Evolutionary conservation across 2,329 filamentous ascomycete species (phyloP).

Genomic region (Pezicula rhizophila): DNA sequence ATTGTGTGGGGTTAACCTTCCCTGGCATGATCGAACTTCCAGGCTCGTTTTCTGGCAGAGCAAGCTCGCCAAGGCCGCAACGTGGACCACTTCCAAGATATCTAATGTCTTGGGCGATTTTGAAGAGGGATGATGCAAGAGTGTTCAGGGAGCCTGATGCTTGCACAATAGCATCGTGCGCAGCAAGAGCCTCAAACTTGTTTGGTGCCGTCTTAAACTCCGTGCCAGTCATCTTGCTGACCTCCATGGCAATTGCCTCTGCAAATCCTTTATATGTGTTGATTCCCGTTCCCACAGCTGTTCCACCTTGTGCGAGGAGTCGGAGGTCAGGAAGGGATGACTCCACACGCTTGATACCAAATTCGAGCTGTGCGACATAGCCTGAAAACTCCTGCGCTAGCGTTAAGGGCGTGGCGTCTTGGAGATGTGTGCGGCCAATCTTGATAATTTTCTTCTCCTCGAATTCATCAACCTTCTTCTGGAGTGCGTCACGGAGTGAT

Average conservation of each 20-base stretch:
- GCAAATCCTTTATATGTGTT: constrained; percentile 97
- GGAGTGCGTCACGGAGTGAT: constrained; percentile 75
- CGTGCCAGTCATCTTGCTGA: constrained; percentile 85
- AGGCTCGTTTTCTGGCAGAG: constrained; percentile 94
- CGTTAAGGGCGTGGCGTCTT: constrained; percentile 93
- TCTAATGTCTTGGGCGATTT: constrained; percentile 96
- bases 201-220: constrained; percentile 95
- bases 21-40: constrained; percentile 98
- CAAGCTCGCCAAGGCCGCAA: constrained; percentile 89
- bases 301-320: constrained; percentile 89
- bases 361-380: constrained; percentile 91
- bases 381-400: constrained; percentile 97
- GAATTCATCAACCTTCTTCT: constrained; percentile 85
- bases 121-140: constrained; percentile 83
- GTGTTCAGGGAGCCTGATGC: constrained; percentile 92
- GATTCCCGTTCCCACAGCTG: constrained; percentile 92
- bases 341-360: constrained; percentile 82
- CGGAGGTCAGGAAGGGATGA: constrained; percentile 76
- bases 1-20: constrained; percentile 99
- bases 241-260: constrained; percentile 84
- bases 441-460: constrained; percentile 88
- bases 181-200: constrained; percentile 96
- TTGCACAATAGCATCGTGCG: constrained; percentile 93
- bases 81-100: constrained; percentile 95
- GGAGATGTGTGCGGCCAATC: constrained; percentile 95